Evolutionary conservation across 2,329 filamentous ascomycete species (phyloP), one percentile per base, ranked within the genome.

Genomic region (Colletotrichum sp.): DNA sequence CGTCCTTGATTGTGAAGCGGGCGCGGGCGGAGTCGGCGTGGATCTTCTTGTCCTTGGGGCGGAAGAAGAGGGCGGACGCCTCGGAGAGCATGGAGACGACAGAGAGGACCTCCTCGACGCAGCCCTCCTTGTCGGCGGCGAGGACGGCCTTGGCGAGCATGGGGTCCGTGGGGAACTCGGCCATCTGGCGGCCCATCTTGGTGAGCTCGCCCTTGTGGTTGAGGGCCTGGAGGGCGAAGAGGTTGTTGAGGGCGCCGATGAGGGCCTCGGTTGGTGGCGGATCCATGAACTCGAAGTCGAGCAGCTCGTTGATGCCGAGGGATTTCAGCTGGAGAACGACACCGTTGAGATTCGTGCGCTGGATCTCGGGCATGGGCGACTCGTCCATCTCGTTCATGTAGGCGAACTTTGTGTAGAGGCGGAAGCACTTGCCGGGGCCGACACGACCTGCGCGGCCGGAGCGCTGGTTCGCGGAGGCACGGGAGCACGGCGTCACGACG

Each of bases 241-340:
- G 90, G 80, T 97, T 94, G 83, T 98, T 97, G 61, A 99, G 87
- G 0, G 96, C 94, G 27, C 94, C 93, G 78, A 98, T 98, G 36
- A 99, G 91, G 1, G 96, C 95, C 81, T 98, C 95, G 0, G 95
- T 95, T 0, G 96, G 94, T 0, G 97, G 97, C 1, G 96, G 94
- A 79, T 98, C 96, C 92, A 98, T 96, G 80, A 98, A 98, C 82
- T 98, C 96, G 81, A 99, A 99, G 76, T 96, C 93, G 8, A 99
- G 90, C 0, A 99, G 88, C 80, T 98, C 94, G 82, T 98, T 95
- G 83, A 99, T 98, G 12, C 96, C 96, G 0, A 98, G 89, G 0
- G 94, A 95, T 82, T 98, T 98, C 11, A 99, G 88, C 77, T 96
- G 92, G 28, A 99, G 86, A 2, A 98, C 95, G 0, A 98, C 93